A percentile compares a stretch with the other conserved stretches of the same genome.
Evolutionary conservation across 2,329 filamentous ascomycete species (phyloP).

Genomic region (Fusarium algeriense): DNA sequence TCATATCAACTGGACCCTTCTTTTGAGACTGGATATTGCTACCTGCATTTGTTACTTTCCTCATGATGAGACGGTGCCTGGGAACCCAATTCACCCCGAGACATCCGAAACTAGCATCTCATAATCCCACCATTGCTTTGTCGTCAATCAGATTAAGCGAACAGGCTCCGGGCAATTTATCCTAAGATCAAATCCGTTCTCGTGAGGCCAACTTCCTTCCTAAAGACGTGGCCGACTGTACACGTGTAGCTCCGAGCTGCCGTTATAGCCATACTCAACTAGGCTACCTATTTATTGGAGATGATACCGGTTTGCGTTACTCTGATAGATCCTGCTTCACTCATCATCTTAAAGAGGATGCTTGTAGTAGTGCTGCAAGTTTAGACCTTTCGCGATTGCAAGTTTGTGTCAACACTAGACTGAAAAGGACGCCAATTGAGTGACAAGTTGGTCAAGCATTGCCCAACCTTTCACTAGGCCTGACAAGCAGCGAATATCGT

Average conservation of each 20-base stretch:
- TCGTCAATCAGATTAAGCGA: constrained; percentile 7
- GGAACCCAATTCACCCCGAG: constrained; percentile 14
- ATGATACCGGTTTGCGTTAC: not conserved
- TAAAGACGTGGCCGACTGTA: constrained; percentile 5
- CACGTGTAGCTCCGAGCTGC: constrained; percentile 32
- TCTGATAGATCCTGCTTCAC: not conserved
- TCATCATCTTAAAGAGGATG: not conserved
- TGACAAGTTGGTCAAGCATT: not conserved
- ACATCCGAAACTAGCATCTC: constrained; percentile 19
- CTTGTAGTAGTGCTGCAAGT: not conserved
- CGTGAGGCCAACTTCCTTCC: constrained; percentile 19
- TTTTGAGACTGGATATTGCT: not conserved
- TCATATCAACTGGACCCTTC: constrained; percentile 5
- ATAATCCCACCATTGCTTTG: not conserved
- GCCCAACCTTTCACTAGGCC: not conserved
- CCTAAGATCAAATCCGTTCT: constrained; percentile 3
- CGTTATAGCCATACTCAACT: constrained; percentile 10
- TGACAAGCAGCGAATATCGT: constrained; percentile 9
- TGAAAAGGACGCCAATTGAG: not conserved
- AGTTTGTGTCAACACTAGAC: not conserved
- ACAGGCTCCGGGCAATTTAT: constrained; percentile 9
- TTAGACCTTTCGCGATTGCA: not conserved
- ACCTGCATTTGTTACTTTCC: not conserved
- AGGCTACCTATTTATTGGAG: not conserved
- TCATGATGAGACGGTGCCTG: not conserved